Evolutionary conservation across 495 filamentous ascomycete species (phyloP).

Genomic region (Aspergillus mulundensis): DNA sequence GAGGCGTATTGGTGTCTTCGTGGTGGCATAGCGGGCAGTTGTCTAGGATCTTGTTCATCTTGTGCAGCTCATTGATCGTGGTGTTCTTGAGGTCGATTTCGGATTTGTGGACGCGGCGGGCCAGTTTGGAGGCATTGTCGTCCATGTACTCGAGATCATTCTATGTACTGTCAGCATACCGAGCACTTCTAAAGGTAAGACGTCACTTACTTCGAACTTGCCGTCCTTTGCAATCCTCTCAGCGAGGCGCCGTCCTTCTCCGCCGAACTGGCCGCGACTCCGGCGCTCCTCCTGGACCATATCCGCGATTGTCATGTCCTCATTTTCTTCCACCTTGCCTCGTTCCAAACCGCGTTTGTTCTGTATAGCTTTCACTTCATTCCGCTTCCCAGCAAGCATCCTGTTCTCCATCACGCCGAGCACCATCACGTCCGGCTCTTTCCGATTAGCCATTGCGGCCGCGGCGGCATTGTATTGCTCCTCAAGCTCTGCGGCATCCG

Average conservation of each 20-base stretch:
- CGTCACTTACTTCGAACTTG: conserved; percentile 67
- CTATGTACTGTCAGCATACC: conserved; percentile 36
- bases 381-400: conserved; percentile 68
- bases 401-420: conserved; percentile 85
- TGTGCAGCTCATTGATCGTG: conserved; percentile 84
- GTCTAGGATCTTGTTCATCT: conserved; percentile 83
- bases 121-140: conserved; percentile 88
- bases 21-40: conserved; percentile 89
- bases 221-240: conserved; percentile 89
- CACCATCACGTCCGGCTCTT: conserved; percentile 65
- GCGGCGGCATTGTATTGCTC: conserved; percentile 75
- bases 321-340: conserved; percentile 79
- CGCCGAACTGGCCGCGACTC: conserved; percentile 71
- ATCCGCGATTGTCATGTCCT: conserved; percentile 92
- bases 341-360: conserved; percentile 77
- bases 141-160: conserved; percentile 96
- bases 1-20: conserved; percentile 77
- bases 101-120: conserved; percentile 82
- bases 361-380: conserved; percentile 70
- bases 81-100: conserved; percentile 85
- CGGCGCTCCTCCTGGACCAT: conserved; percentile 92
- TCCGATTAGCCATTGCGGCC: conserved; percentile 52
- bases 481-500: conserved; percentile 76
- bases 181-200: neutral
- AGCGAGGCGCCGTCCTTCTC: conserved; percentile 76